Conservation (phyloP, 176 grass and related monocot genomes). For the Bolboschoenus planiculmis region DNA sequence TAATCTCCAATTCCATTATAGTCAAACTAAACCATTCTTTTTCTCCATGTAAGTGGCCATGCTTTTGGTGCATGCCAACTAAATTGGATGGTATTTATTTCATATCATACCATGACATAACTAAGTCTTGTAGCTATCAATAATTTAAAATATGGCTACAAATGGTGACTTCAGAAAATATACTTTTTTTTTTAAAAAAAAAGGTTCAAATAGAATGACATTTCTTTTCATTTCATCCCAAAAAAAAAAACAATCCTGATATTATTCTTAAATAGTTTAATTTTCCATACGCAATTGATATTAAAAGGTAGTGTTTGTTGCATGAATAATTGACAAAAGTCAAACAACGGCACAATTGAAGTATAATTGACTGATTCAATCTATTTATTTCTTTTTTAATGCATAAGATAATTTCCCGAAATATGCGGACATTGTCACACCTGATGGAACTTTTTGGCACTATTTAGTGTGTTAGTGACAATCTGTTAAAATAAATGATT, state of each 20-base stretch:
- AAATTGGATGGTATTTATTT: background rate
- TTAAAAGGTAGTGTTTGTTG: background rate
- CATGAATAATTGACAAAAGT: background rate
- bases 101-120: background rate
- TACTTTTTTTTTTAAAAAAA: background rate
- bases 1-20: background rate
- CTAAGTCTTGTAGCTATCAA: background rate
- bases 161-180: background rate
- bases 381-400: background rate
- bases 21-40: background rate
- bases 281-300: too few relatives aligned
- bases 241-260: background rate
- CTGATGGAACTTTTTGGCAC: slow-evolving; percentile 13
- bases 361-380: background rate
- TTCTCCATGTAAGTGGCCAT: background rate
- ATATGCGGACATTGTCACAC: slow-evolving; percentile 12
- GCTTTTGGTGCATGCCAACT: slow-evolving; percentile 17
- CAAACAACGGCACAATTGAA: background rate
- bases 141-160: background rate
- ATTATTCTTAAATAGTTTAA: too few relatives aligned
- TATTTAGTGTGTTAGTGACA: slow-evolving; percentile 7
- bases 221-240: background rate
- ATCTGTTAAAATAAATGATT: background rate
- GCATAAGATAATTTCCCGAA: background rate
- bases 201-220: background rate